Percentiles rank a stretch among this genome's conserved stretches.
Conservation (phyloP, 1,284 basidiomycete species). For the Ustilago curta region DNA sequence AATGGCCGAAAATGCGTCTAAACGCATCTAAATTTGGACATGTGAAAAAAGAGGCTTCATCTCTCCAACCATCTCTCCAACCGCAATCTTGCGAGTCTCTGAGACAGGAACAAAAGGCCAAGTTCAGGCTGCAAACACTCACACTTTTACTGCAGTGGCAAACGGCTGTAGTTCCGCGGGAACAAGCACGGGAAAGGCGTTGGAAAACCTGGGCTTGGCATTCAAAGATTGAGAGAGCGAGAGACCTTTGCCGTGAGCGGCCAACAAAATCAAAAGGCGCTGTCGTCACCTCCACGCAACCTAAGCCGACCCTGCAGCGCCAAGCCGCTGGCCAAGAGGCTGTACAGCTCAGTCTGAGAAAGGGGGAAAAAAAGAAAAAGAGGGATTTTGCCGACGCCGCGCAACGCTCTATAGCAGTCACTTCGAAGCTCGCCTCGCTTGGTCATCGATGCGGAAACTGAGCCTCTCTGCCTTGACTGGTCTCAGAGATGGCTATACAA, state of each 20-base stretch:
- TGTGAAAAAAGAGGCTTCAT: background rate
- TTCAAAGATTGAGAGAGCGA: background rate
- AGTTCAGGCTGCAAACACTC: background rate
- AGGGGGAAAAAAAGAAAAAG: background rate
- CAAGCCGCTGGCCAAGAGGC: constrained; percentile 6
- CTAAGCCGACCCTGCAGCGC: constrained; percentile 33
- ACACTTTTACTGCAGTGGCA: background rate
- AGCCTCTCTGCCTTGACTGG: too few species aligned
- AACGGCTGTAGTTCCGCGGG: background rate
- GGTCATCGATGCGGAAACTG: background rate
- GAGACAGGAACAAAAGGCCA: too few species aligned
- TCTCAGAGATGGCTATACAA: too few species aligned
- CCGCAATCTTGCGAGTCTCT: too few species aligned
- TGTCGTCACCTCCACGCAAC: constrained; percentile 20
- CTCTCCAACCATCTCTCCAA: background rate
- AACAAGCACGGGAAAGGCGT: background rate
- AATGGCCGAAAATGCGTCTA: background rate
- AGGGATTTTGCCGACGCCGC: background rate
- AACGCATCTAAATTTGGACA: constrained; percentile 1
- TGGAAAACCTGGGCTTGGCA: background rate
- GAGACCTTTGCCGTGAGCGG: background rate
- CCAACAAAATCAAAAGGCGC: background rate
- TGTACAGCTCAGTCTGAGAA: constrained; percentile 1
- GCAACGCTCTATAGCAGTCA: background rate
- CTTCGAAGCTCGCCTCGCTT: background rate